phyloP scores from a whole-genome alignment of 805 yeast genomes.

The Myxozyma geophila region DNA sequence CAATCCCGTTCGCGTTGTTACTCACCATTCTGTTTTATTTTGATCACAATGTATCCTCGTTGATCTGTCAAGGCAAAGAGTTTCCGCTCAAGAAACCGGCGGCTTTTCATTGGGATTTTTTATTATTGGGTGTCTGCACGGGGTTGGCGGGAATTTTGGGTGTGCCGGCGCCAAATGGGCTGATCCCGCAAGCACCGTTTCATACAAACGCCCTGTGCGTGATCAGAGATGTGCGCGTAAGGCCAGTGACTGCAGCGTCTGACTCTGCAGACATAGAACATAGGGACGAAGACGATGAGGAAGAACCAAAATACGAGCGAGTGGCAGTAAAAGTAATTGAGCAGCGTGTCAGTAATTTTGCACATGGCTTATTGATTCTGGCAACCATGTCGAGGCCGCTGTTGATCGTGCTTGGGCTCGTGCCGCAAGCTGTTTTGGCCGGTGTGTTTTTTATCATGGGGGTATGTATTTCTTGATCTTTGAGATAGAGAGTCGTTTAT shows the following conservation, averaged over 20 bases:
- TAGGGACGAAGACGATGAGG: slow-evolving; percentile 2
- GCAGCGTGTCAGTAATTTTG: slow-evolving; percentile 82
- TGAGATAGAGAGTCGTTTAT: slow-evolving; percentile 63
- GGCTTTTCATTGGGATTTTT: slow-evolving; percentile 90
- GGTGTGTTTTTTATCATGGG: slow-evolving; percentile 94
- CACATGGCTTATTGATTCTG: slow-evolving; percentile 81
- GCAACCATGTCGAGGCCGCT: slow-evolving; percentile 96
- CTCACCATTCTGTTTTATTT: slow-evolving; percentile 82
- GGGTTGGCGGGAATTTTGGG: slow-evolving; percentile 88
- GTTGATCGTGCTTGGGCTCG: slow-evolving; percentile 73
- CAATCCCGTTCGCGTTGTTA: slow-evolving; percentile 87
- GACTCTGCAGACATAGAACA: not conserved
- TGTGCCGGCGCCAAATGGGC: slow-evolving; percentile 93
- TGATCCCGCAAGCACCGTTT: slow-evolving; percentile 95
- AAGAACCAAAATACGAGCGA: not conserved
- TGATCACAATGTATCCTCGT: slow-evolving; percentile 91
- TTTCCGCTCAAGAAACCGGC: slow-evolving; percentile 83
- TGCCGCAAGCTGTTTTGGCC: slow-evolving; percentile 91
- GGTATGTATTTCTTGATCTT: slow-evolving; percentile 58
- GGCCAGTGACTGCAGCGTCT: slow-evolving; percentile 2
- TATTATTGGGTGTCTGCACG: slow-evolving; percentile 81
- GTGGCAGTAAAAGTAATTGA: slow-evolving; percentile 66
- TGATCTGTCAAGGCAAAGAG: slow-evolving; percentile 84
- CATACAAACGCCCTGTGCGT: slow-evolving; percentile 81
- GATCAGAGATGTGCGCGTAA: slow-evolving; percentile 45